Conservation (phyloP, 768 basidiomycete species). For the Pilatotrama ljubarskyi region DNA sequence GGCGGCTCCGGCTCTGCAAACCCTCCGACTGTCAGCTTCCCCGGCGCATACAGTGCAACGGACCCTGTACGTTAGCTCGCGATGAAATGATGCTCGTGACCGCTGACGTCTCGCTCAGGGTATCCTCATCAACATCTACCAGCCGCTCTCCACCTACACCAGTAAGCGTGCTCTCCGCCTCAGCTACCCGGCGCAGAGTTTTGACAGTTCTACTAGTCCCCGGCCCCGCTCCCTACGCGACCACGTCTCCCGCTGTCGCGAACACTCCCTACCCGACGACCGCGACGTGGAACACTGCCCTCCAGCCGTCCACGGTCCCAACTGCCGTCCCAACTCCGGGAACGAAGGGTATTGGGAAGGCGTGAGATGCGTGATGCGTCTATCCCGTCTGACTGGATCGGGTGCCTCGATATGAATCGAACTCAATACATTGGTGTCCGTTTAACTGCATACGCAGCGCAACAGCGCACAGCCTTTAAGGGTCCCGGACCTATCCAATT, state of each 20-base stretch:
- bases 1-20: conserved; percentile 38
- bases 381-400: too few species aligned
- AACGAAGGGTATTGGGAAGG: conserved; percentile 17
- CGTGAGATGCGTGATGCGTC: neutral
- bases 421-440: too few species aligned
- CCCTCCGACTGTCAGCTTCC: conserved; percentile 43
- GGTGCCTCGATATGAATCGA: too few species aligned
- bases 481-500: too few species aligned
- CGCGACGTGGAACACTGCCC: conserved; percentile 51
- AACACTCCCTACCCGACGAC: conserved; percentile 46
- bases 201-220: conserved; percentile 36
- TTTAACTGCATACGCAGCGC: too few species aligned
- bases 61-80: conserved; percentile 29
- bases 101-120: conserved; percentile 16
- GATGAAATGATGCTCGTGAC: neutral
- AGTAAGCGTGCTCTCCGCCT: conserved; percentile 27
- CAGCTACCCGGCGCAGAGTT: neutral
- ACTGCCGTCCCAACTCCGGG: conserved; percentile 30
- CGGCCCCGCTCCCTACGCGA: conserved; percentile 51
- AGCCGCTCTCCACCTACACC: conserved; percentile 39
- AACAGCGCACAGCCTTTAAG: too few species aligned
- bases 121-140: conserved; percentile 52
- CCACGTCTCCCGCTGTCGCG: conserved; percentile 41
- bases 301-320: conserved; percentile 47
- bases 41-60: conserved; percentile 42